Conservation (phyloP, 805 yeast genomes). For the Yamadazyma kitorensis region DNA sequence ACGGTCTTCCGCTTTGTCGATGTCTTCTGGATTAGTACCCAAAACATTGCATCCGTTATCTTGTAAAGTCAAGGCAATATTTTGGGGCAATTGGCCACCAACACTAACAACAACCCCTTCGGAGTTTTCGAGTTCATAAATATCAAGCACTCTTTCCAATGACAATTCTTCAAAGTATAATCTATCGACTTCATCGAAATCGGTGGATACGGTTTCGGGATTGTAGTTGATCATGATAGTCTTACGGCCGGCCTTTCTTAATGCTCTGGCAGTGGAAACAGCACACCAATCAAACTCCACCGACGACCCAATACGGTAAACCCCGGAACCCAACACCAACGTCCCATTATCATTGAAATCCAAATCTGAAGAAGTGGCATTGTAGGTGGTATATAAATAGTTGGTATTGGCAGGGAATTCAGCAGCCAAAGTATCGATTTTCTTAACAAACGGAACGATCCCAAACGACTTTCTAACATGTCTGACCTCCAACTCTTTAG, state of each 20-base stretch:
- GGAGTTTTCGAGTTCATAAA: slow-evolving; percentile 87
- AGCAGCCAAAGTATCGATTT: slow-evolving; percentile 96
- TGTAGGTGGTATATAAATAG: slow-evolving; percentile 93
- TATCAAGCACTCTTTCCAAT: slow-evolving; percentile 95
- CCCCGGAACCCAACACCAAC: slow-evolving; percentile 97
- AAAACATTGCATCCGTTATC: slow-evolving; percentile 80
- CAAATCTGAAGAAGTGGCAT: slow-evolving; percentile 83
- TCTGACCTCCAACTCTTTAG: slow-evolving; percentile 80
- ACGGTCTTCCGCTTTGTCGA: slow-evolving; percentile 97
- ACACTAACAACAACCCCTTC: slow-evolving; percentile 92
- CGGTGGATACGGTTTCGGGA: slow-evolving; percentile 99
- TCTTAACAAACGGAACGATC: slow-evolving; percentile 89
- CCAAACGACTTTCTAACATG: slow-evolving; percentile 75
- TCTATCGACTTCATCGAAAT: slow-evolving; percentile 97
- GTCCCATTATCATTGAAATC: slow-evolving; percentile 87
- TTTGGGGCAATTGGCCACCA: slow-evolving; percentile 98
- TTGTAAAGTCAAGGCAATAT: slow-evolving; percentile 86
- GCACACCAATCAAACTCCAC: slow-evolving; percentile 99
- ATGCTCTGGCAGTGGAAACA: slow-evolving; percentile 91
- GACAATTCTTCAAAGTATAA: slow-evolving; percentile 94
- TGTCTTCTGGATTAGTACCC: slow-evolving; percentile 93
- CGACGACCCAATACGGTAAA: slow-evolving; percentile 96
- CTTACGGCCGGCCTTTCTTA: slow-evolving; percentile 81
- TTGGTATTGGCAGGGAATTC: slow-evolving; percentile 98
- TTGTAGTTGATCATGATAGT: slow-evolving; percentile 97